phyloP scores from a whole-genome alignment of 2,329 filamentous ascomycete genomes.

The Grosmannia penicillata region DNA sequence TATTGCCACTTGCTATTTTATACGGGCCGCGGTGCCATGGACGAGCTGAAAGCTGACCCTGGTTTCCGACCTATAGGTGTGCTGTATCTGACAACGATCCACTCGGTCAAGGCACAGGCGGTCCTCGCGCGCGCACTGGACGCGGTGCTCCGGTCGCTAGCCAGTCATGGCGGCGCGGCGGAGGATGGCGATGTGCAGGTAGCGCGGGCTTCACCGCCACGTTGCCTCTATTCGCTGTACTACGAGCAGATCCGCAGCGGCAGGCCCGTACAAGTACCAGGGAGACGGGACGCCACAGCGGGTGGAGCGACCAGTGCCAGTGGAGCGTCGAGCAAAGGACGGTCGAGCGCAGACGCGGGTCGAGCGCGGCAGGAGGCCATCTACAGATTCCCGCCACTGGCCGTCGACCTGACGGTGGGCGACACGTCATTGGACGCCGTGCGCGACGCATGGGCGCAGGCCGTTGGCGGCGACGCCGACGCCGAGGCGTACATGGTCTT shows the following conservation, averaged over 20 bases:
- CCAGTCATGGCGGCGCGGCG: conserved; percentile 15
- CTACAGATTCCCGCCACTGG: conserved; percentile 41
- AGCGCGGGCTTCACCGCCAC: conserved; percentile 3
- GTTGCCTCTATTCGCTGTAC: conserved; percentile 34
- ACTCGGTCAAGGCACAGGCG: conserved; percentile 19
- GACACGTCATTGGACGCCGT: conserved; percentile 56
- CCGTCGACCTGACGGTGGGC: conserved; percentile 57
- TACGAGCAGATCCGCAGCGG: conserved; percentile 35
- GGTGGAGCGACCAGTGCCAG: not conserved
- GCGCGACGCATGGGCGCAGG: conserved; percentile 51
- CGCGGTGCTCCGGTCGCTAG: conserved; percentile 19
- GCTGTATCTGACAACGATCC: conserved; percentile 25
- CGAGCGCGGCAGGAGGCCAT: conserved; percentile 12
- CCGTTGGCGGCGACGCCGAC: conserved; percentile 25
- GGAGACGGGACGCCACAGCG: not conserved
- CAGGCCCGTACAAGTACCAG: not conserved
- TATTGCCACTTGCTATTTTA: conserved; percentile 1
- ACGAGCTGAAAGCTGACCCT: too few species aligned
- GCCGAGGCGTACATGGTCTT: conserved; percentile 56
- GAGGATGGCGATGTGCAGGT: conserved; percentile 7
- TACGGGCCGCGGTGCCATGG: too few species aligned
- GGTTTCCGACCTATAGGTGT: too few species aligned
- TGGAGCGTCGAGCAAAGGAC: too few species aligned
- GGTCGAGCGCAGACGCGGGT: conserved; percentile 17
- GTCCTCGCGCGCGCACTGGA: conserved; percentile 25